These are phyloP conservation scores for Capronia epimyces DNA, from an alignment of 2,329 filamentous ascomycete genomes.

Conservation along the genomic window DNA sequence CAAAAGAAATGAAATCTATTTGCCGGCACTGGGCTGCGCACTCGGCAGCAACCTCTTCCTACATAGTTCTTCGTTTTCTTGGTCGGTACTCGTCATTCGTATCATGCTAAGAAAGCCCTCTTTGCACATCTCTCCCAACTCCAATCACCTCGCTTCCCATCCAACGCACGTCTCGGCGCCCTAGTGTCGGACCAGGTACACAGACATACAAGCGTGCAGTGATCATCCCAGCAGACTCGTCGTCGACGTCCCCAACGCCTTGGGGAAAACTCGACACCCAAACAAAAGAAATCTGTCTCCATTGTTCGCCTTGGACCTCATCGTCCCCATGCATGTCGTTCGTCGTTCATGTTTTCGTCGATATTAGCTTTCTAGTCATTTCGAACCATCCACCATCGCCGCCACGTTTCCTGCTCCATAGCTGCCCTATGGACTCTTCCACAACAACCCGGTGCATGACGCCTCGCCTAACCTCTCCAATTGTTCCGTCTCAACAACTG, in stretches of 20 bases:
- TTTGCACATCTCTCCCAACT: no score
- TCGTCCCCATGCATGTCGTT: constrained; percentile 4
- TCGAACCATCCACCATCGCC: background rate
- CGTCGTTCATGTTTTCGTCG: constrained; percentile 4
- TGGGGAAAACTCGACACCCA: background rate
- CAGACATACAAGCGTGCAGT: no score
- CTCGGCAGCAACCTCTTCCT: no score
- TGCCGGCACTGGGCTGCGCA: background rate
- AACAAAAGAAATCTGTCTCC: background rate
- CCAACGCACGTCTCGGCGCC: no score
- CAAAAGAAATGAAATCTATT: background rate
- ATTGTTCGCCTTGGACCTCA: background rate
- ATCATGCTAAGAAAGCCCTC: no score
- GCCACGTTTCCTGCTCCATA: background rate
- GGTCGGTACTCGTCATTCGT: no score
- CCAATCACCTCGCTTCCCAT: no score
- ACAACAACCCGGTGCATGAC: background rate
- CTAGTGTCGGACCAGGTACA: no score
- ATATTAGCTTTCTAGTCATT: constrained; percentile 3
- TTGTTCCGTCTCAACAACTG: background rate
- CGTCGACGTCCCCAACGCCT: background rate
- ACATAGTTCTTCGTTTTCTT: no score
- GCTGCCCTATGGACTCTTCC: background rate
- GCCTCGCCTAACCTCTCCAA: no score
- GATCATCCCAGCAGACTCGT: no score